Base-by-base conservation (phyloP, 2,329 filamentous ascomycete species). In the Eutypa lata region DNA sequence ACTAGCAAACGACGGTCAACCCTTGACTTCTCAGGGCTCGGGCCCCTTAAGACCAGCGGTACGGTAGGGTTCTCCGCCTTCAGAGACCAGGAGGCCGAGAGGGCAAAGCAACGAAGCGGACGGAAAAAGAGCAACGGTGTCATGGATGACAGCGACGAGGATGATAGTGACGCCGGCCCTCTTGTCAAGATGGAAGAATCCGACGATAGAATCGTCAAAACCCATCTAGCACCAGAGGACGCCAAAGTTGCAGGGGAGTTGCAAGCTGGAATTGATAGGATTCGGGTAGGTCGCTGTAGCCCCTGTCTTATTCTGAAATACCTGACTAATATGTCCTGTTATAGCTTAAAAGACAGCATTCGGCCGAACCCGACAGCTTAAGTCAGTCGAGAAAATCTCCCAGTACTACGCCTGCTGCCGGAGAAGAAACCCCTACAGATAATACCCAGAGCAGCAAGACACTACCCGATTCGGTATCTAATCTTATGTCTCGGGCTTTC, bases 41-140 rank as follows among this genome's bases (percentile, higher is more conserved):
- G 88, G 2, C 91, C 92, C 0, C 77, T 97, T 21, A 95, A 95
- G 69, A 81, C 89, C 2, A 84, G 84, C n/a, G 91, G 92, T 24
- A 93, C 91, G 0, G 90, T 95, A 47, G 92, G 92, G 35, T 97
- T 96, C 69, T 87, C 91, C 3, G 84, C 89, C 14, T 97, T 97
- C 75, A 84, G 93, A 50, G 91, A 95, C 57, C 78, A 80, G 52
- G 79, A 83, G 40, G 72, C 78, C 16, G 79, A 83, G 50, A 74
- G 76, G 1, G 69, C 76, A 3, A 74, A 77, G 51, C 84, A 84
- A 64, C 78, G 78, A 53, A 87, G 86, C 67, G 70, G 76, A 2
- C 75, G 78, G 54, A 87, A 85, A 71, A 86, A 83, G 74, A 82
- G 77, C 63, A 87, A 82, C 53, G 86, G 74, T 46, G 77, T 80